Base-by-base conservation (phyloP, 1,284 basidiomycete species). In the Cryptococcus deneoformans region DNA sequence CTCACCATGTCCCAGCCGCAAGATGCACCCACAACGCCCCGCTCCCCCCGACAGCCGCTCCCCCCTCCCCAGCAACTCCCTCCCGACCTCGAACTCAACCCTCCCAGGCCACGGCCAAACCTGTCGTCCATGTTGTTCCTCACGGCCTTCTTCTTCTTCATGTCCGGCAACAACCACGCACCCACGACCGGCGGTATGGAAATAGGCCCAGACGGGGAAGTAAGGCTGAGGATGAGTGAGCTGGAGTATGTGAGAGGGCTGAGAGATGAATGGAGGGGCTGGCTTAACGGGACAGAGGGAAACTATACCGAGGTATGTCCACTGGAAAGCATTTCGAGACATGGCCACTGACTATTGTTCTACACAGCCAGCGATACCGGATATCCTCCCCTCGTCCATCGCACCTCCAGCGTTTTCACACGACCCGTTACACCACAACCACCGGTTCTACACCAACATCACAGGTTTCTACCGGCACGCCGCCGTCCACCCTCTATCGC, bases 131-230 rank as follows among this genome's bases (percentile, higher is more conserved):
- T 77, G 66, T 62, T 78, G 36, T 70, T 76, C 59, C 52, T 76
- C 40, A 72, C 71, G 1, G 70, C 76, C 52, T 77, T 76, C 67
- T 75, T 77, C 69, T 76, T 77, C 64, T 71, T 75, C 60, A 76
- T 74, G 71, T 70, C 67, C 11, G 71, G 73, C 1, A 61, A 60
- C 1, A 75, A 74, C 51, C 58, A 64, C 38, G 57, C 63, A 9
- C 62, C 63, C 7, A 52, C 48, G 11, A 39, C 46, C 11, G 43
- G 49, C 40, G 58, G 60, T 11, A 61, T 72, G 8, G 57, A 63
- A 16, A 55, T 72, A 9, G 72, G 70, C 8, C 66, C 67, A 0
- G 71, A 76, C 53, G 75, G 72, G 16, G 61, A 74, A 61, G 46
- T 74, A 34, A 52, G 54, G 29, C 58, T 50, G 10, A 56, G 69